Conservation (phyloP, 208 protist species). For the Trypanosoma cruzi region DNA sequence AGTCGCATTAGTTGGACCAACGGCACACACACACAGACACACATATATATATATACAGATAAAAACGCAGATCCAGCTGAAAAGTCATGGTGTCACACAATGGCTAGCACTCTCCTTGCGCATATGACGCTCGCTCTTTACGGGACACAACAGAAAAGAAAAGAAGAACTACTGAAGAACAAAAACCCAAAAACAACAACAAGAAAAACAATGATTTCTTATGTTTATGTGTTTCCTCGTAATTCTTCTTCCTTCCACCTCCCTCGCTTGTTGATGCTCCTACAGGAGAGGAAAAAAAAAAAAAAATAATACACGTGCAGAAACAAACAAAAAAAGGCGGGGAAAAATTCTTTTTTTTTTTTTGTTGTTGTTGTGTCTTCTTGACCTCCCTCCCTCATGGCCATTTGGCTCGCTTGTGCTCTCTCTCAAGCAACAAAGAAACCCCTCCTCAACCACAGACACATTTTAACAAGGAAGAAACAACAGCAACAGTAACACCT, state of each 20-base stretch:
- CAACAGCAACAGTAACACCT: neutral
- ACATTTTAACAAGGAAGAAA: neutral
- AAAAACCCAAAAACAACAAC: too few relatives aligned
- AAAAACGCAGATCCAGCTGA: slow-evolving; percentile 3
- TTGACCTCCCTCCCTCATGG: neutral
- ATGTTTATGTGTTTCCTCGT: neutral
- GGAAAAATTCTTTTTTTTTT: neutral
- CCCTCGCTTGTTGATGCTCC: neutral
- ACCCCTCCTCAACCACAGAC: neutral
- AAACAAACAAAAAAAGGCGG: slow-evolving; percentile 18
- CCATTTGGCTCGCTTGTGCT: neutral
- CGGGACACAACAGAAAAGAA: too few relatives aligned
- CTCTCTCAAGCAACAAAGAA: neutral
- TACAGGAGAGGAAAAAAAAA: neutral
- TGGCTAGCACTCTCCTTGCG: neutral
- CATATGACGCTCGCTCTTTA: too few relatives aligned
- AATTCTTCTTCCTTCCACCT: neutral
- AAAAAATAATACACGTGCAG: slow-evolving; percentile 12
- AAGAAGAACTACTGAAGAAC: too few relatives aligned
- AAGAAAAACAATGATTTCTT: neutral
- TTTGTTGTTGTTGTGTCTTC: neutral
- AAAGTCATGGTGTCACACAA: neutral
- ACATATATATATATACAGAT: neutral
- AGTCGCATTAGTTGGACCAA: slow-evolving; percentile 38
- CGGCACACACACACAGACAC: too few relatives aligned